These are phyloP conservation scores for Dictyostelium brefeldianum DNA, from an alignment of 78 protist species.

Conservation along the genomic window DNA sequence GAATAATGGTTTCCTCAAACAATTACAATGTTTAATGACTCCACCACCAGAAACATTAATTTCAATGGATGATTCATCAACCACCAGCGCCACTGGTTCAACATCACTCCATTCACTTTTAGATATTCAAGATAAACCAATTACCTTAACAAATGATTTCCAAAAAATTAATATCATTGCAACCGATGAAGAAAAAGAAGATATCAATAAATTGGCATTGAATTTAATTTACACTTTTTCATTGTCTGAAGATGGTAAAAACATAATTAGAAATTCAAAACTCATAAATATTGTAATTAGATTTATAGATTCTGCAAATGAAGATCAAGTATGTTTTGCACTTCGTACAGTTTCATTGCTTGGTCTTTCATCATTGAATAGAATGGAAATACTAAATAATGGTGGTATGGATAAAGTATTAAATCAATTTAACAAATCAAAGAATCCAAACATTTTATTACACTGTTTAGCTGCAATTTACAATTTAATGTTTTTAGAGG, in stretches of 20 bases:
- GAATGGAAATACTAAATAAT: constrained; percentile 33
- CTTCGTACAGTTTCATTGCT: constrained; percentile 32
- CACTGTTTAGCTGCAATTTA: constrained; percentile 20
- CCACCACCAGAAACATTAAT: constrained; percentile 70
- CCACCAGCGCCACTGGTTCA: background rate
- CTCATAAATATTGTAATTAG: constrained; percentile 6
- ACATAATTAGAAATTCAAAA: constrained; percentile 55
- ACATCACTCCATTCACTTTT: constrained; percentile 23
- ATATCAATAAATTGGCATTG: constrained; percentile 32
- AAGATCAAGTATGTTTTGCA: constrained; percentile 59
- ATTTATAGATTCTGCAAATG: constrained; percentile 47
- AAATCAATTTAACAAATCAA: constrained; percentile 25
- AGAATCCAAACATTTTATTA: constrained; percentile 20
- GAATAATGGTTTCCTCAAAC: constrained; percentile 11
- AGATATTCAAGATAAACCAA: constrained; percentile 40
- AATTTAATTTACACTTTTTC: constrained; percentile 48
- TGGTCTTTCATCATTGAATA: constrained; percentile 10
- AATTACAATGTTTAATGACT: constrained; percentile 1
- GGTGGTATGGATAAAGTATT: constrained; percentile 72
- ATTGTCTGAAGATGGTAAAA: constrained; percentile 60
- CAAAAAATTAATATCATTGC: background rate
- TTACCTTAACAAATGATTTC: background rate
- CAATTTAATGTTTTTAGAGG: constrained; percentile 40
- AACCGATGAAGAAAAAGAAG: constrained; percentile 65
- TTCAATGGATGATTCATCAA: constrained; percentile 22